Percentiles rank a stretch among this genome's conserved stretches.
Evolutionary conservation across 1,284 basidiomycete species (phyloP).

Genomic region (Mycena sp.): DNA sequence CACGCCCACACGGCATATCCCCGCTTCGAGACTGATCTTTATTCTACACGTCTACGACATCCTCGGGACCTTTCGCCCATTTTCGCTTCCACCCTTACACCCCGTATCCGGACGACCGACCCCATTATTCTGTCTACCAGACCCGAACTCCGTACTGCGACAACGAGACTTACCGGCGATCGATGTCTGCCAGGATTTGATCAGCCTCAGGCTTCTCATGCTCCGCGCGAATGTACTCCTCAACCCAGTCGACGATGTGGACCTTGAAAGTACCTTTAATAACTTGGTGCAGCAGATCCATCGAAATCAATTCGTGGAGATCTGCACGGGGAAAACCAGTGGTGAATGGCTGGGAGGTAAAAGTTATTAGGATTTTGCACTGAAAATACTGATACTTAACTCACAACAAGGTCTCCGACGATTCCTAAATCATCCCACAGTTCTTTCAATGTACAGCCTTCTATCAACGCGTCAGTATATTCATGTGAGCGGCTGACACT

Average conservation of each 20-base stretch:
- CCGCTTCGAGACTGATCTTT: too few relatives aligned
- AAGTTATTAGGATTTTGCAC: background rate
- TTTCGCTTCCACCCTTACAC: too few relatives aligned
- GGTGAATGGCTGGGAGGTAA: constrained; percentile 35
- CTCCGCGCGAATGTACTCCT: constrained; percentile 30
- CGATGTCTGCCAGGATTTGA: constrained; percentile 39
- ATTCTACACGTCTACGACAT: too few relatives aligned
- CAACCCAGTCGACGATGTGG: constrained; percentile 44
- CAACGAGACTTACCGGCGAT: constrained; percentile 31
- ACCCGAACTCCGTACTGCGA: too few relatives aligned
- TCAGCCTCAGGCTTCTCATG: constrained; percentile 26
- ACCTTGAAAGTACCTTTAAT: constrained; percentile 49
- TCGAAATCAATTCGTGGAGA: constrained; percentile 39
- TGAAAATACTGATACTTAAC: background rate
- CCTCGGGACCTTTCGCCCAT: too few relatives aligned
- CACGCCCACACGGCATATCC: too few relatives aligned
- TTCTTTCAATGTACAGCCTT: constrained; percentile 19
- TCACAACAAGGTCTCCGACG: constrained; percentile 31
- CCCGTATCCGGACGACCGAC: too few relatives aligned
- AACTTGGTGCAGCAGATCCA: constrained; percentile 45
- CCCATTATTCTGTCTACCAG: too few relatives aligned
- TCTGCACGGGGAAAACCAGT: constrained; percentile 30
- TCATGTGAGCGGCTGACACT: constrained; percentile 1
- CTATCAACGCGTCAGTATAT: constrained; percentile 24
- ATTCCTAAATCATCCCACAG: constrained; percentile 39